These are phyloP conservation scores for Suhomyces guaymorum DNA, from an alignment of 1,139 yeast genomes.

Conservation along the genomic window DNA sequence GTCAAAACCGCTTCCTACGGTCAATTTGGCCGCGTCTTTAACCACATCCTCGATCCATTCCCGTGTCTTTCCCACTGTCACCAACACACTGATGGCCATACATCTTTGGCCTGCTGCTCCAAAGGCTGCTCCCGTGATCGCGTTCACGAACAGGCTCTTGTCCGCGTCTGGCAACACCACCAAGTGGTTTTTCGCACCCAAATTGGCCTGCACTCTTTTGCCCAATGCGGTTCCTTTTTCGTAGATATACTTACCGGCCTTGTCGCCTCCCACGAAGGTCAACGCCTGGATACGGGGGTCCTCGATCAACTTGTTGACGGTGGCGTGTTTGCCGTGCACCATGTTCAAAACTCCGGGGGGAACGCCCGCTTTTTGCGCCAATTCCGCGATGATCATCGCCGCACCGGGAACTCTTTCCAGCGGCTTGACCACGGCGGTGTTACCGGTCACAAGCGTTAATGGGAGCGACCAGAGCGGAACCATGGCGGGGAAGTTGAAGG, in stretches of 20 bases:
- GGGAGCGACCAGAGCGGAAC: constrained; percentile 85
- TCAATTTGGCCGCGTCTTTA: constrained; percentile 57
- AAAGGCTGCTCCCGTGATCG: constrained; percentile 75
- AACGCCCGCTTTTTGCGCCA: constrained; percentile 73
- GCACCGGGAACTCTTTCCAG: constrained; percentile 82
- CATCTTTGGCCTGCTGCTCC: constrained; percentile 89
- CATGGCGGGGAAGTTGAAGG: constrained; percentile 86
- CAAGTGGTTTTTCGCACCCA: constrained; percentile 80
- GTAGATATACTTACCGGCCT: constrained; percentile 74
- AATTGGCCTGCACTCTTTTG: constrained; percentile 74
- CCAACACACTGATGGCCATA: constrained; percentile 77
- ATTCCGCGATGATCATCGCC: constrained; percentile 72
- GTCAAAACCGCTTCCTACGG: constrained; percentile 70
- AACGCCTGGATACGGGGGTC: constrained; percentile 79
- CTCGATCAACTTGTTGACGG: constrained; percentile 72
- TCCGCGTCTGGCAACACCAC: constrained; percentile 74
- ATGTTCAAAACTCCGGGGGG: constrained; percentile 76
- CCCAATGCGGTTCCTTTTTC: constrained; percentile 68
- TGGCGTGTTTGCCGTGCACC: constrained; percentile 75
- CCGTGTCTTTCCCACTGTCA: constrained; percentile 70
- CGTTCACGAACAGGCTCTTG: constrained; percentile 63
- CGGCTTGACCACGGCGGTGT: constrained; percentile 74
- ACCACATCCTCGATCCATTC: constrained; percentile 66
- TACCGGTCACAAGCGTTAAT: constrained; percentile 73
- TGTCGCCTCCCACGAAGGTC: constrained; percentile 77